A percentile compares a stretch with the other conserved stretches of the same genome.
These are phyloP conservation scores for Candida railenensis DNA, from an alignment of 805 yeast species.

Conservation along the genomic window DNA sequence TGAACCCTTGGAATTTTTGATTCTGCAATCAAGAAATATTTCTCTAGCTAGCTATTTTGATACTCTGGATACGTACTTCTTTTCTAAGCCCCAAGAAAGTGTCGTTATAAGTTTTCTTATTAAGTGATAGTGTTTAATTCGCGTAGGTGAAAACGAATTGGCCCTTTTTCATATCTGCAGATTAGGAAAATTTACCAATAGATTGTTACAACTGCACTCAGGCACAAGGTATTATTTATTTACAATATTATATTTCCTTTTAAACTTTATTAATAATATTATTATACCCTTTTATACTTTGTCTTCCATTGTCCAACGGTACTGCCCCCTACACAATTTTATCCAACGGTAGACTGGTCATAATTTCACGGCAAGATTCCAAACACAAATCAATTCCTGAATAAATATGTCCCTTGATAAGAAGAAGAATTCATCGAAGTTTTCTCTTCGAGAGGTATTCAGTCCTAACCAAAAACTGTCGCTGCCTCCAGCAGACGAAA, in stretches of 20 bases:
- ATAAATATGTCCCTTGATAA: neutral
- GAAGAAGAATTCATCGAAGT: constrained; percentile 2
- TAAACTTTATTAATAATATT: neutral
- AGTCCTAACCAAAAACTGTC: neutral
- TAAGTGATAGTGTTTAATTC: too few species aligned
- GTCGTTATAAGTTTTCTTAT: too few species aligned
- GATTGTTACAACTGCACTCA: too few species aligned
- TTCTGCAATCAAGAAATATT: neutral
- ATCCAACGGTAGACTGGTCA: neutral
- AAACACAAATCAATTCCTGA: neutral
- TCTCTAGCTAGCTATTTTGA: neutral
- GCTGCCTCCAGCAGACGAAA: neutral
- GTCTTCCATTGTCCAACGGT: too few species aligned
- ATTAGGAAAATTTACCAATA: too few species aligned
- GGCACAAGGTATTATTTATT: neutral
- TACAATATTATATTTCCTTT: neutral
- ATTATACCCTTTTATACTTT: too few species aligned
- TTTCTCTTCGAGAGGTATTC: constrained; percentile 4
- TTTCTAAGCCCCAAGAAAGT: too few species aligned
- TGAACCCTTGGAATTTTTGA: neutral
- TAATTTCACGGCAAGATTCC: neutral
- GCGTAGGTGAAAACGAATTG: too few species aligned
- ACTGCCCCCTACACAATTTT: neutral
- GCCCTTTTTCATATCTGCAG: too few species aligned
- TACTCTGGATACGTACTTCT: too few species aligned